phyloP scores from a whole-genome alignment of 495 filamentous ascomycete species.

The Glutinoglossum americanum region DNA sequence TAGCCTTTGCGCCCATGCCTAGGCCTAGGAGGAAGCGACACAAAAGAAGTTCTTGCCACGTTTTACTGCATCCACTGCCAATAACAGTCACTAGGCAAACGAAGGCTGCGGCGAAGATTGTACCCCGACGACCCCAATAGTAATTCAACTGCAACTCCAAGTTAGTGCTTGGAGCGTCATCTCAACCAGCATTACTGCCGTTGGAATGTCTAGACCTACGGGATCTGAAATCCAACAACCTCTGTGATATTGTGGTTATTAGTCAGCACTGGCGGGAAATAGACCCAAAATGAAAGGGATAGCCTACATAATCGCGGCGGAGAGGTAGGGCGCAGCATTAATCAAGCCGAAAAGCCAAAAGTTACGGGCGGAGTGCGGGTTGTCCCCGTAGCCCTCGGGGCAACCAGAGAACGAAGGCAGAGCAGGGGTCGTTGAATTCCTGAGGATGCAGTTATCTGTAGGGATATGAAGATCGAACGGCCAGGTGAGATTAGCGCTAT shows the following conservation, averaged over 20 bases:
- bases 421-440: not conserved
- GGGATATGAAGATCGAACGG: not conserved
- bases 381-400: not conserved
- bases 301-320: not conserved
- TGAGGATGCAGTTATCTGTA: not conserved
- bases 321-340: not conserved
- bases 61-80: conserved; percentile 31
- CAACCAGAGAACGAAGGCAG: not conserved
- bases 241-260: not conserved
- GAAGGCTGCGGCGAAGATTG: conserved; percentile 36
- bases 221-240: not conserved
- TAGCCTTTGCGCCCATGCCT: conserved; percentile 44
- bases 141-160: not conserved
- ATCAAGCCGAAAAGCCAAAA: not conserved
- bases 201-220: not conserved
- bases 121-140: conserved; percentile 17
- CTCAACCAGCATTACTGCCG: not conserved
- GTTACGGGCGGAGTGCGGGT: not conserved
- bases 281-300: no score
- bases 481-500: not conserved
- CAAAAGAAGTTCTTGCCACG: conserved; percentile 35
- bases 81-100: conserved; percentile 37
- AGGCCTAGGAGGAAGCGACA: conserved; percentile 37
- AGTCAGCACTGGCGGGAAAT: not conserved
- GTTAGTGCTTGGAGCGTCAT: not conserved